Evolutionary conservation across 148 eudicot genomes (phyloP), one percentile per base, ranked within the genome.

Genomic region (Talinum fruticosum): DNA sequence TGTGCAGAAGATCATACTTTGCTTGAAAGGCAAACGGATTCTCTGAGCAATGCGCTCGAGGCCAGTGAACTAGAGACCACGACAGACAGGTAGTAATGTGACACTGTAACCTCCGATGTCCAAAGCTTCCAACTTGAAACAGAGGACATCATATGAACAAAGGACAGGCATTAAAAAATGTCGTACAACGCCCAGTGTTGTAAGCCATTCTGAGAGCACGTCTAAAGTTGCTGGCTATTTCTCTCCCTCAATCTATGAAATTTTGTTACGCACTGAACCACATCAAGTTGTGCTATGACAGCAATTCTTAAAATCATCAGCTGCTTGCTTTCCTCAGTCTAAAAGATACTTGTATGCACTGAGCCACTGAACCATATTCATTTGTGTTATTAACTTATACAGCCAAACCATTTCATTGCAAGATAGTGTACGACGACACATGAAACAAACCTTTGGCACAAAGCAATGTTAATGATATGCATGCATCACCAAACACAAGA

Each of bases 301-400:
- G 53, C 33, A n/a, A 15, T 16, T 44, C 34, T 12, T 41, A 12
- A 28, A 7, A n/a, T 51, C 30, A 51, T 51, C 28, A 18, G 34
- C 33, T 28, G 33, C 47, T 61, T 30, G 24, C 38, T 14, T 14
- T 44, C 47, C 38, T 37, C 80, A 29, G 44, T 6, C 44, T 30
- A 71, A 26, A 69, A 69, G 28, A n/a, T 29, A 64, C 62, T 49
- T 49, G 72, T 41, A 41, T 51, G 57, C 57, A 51, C 57, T 19
- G 47, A 51, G 19, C 57, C 53, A 36, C 19, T 38, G 49, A 70
- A 72, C 36, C 79, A 69, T 23, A 33, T 21, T 77, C 72, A 76
- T 32, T 35, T 14, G 44, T 7, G 67, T 68, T 49, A 47, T 35
- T 24, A 45, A 37, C 74, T 35, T 36, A 54, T 53, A 54, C 74